phyloP scores from a whole-genome alignment of 345 rosid species.

The Eucalyptus urophylla region DNA sequence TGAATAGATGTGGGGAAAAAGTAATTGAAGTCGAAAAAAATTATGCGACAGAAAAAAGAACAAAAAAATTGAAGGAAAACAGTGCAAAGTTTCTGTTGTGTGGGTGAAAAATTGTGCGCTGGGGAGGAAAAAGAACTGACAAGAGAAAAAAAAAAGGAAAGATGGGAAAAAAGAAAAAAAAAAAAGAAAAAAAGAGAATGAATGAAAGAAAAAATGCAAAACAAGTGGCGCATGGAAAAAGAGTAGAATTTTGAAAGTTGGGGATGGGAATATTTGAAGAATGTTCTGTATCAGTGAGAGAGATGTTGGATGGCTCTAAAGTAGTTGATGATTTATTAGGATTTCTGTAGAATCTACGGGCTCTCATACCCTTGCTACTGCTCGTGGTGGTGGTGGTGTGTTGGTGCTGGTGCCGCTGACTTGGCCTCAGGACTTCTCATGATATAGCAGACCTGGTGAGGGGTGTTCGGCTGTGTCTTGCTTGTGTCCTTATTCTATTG shows the following conservation, averaged over 20 bases:
- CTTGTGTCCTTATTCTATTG: constrained; percentile 8
- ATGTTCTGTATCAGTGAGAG: background rate
- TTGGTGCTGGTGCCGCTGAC: constrained; percentile 15
- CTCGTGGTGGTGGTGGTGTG: constrained; percentile 11
- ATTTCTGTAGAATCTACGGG: background rate
- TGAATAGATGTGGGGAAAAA: constrained; percentile 3
- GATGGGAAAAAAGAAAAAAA: background rate
- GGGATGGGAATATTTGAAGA: background rate
- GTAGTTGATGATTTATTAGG: background rate
- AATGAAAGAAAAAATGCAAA: background rate
- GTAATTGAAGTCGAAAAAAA: constrained; percentile 3
- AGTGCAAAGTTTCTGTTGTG: background rate
- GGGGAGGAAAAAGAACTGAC: background rate
- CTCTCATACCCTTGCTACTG: constrained; percentile 17
- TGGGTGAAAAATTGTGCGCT: background rate
- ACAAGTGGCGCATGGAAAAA: background rate
- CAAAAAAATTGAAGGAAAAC: background rate
- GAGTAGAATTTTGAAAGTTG: background rate
- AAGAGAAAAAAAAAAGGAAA: background rate
- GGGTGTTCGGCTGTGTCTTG: constrained; percentile 24
- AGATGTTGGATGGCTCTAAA: background rate
- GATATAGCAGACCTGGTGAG: constrained; percentile 34
- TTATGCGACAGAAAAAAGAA: background rate
- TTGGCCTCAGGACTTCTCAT: constrained; percentile 6
- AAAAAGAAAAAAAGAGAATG: background rate